phyloP scores from a whole-genome alignment of 2,329 filamentous ascomycete species.

The Biscogniauxia mediterranea region DNA sequence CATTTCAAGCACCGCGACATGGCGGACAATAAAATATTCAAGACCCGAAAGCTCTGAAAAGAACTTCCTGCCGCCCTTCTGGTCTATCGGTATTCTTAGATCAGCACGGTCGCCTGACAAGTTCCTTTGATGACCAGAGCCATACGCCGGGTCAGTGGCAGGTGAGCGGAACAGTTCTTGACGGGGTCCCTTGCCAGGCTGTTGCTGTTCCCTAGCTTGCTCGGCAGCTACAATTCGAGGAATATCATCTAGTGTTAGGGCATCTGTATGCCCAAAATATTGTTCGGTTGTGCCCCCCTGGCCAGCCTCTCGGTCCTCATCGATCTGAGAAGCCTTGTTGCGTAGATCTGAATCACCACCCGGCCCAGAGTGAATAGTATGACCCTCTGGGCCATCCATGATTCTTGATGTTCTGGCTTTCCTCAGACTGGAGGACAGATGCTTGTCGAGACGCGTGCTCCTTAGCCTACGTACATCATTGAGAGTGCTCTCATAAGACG shows the following conservation, averaged over 20 bases:
- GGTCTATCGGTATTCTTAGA: constrained; percentile 48
- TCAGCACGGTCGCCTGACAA: constrained; percentile 53
- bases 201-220: constrained; percentile 88
- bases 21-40: constrained; percentile 96
- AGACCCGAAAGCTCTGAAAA: constrained; percentile 94
- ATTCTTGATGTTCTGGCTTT: constrained; percentile 88
- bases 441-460: constrained; percentile 91
- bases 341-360: constrained; percentile 57
- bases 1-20: constrained; percentile 92
- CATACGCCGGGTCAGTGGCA: constrained; percentile 60
- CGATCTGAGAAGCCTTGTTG: constrained; percentile 66
- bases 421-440: constrained; percentile 87
- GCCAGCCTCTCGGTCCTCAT: constrained; percentile 72
- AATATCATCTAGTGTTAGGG: constrained; percentile 92
- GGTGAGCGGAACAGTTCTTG: constrained; percentile 62
- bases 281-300: constrained; percentile 72
- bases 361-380: constrained; percentile 67
- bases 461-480: constrained; percentile 90
- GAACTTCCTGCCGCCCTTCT: constrained; percentile 68
- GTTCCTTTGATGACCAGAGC: constrained; percentile 65
- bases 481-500: constrained; percentile 90
- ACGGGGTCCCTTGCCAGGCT: constrained; percentile 73
- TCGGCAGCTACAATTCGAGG: constrained; percentile 93
- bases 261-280: constrained; percentile 87
- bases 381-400: constrained; percentile 80